Evolutionary conservation across 2,329 filamentous ascomycete genomes (phyloP), one percentile per base, ranked within the genome.

Genomic region (Clarireedia sp.): DNA sequence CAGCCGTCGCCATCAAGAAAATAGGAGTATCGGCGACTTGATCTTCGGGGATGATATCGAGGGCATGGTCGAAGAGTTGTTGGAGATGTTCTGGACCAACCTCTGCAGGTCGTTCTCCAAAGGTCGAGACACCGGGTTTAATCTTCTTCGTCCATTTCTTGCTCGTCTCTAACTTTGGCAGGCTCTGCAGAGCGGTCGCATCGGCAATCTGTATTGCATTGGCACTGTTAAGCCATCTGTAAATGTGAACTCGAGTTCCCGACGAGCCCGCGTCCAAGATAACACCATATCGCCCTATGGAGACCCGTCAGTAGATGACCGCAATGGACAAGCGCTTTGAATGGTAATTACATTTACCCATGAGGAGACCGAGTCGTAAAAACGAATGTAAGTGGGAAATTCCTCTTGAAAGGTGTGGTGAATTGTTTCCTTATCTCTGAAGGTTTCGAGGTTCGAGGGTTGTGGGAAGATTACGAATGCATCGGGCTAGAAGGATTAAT

Each of bases 241-340:
- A 99, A 56, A 99, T 83, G 71, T 99, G 90, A 60, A 96, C 80
- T 69, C 94, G 87, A 66, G 92, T 97, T 70, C 94, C 92, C 71
- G 94, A 97, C 72, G 94, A 97, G 64, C 94, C 94, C 70, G 94
- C 94, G 79, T 99, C 94, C 68, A 99, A 82, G 69, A 99, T 91
- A 66, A 97, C 89, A 69, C 91, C 94, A 78, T 95, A 96, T 75
- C 82, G 79, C 66, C 66, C 67, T 69, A 51, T 51, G 33, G n/a
- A 26, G 21, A 26, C 14, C 44, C n/a, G 21, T 46, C 21, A 23
- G 16, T 23, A 16, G 21, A 26, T 46, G 44, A 4, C 14, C 24
- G 21, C 14, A 46, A 46, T 24, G 6, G 21, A 23, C 14, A 14
- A 46, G 21, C 21, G 7, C 16, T 46, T 16, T 16, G n/a, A 9